Evolutionary conservation across 441 rosid genomes (phyloP), one percentile per base, ranked within the genome.

Genomic region (Gossypium gossypioides): DNA sequence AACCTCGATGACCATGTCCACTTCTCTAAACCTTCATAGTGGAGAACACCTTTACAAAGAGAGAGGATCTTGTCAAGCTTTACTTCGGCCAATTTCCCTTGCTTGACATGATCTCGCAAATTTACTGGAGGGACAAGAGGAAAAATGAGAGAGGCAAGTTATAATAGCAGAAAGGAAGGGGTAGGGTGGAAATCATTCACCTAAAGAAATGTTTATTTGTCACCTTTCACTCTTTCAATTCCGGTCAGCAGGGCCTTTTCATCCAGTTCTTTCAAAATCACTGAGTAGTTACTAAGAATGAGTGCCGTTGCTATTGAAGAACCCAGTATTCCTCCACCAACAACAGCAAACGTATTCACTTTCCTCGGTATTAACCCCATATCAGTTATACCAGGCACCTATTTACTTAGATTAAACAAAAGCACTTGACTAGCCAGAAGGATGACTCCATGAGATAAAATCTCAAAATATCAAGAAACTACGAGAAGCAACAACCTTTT

Each of bases 251-350:
- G 18, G 34, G 55, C 55, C 34, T 21, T 65, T 65, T 65, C 69
- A 65, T 65, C 29, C 55, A 6, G 12, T 65, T 65, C 69, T 65
- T 46, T 46, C 56, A 65, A 24, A 46, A 65, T 46, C 21, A 65
- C 69, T 1, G 37, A 2, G 69, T 65, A 65, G 16, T 65, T 24
- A 65, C 69, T 65, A 46, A 65, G 37, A 44, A 65, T n/a, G 21
- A 44, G 22, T 65, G 69, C 21, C 4, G 56, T 46, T 19, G 25
- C 56, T 22, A 65, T 65, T 2, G 69, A 65, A 65, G 69, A 46
- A 22, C 69, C 69, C 56, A 13, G 46, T 46, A 65, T 13, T 22
- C 69, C 69, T 46, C 69, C 69, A 65, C 69, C 69, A 65, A 65
- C 69, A 44, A 46, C 69, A 46, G 69, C 69, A 44, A 65, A 50